A percentile compares a stretch with the other conserved stretches of the same genome.
Evolutionary conservation across 805 yeast species (phyloP).

Genomic region (Suhomyces pyralidae): DNA sequence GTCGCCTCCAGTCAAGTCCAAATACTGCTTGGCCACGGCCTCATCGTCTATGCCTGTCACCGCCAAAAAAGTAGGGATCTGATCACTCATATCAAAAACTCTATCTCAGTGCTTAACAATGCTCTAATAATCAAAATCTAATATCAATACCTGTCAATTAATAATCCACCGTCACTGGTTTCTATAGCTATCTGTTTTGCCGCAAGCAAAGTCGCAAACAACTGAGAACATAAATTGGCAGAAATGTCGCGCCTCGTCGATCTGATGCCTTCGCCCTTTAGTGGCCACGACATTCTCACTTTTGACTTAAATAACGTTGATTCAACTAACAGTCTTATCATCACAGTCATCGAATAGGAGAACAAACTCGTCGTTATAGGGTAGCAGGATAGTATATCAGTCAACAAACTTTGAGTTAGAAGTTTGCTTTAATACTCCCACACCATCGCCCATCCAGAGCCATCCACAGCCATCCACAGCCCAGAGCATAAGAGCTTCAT

Average conservation of each 20-base stretch:
- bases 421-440: background rate
- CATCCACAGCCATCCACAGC: too few species aligned
- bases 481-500: background rate
- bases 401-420: background rate
- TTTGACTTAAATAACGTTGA: background rate
- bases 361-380: background rate
- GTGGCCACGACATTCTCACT: background rate
- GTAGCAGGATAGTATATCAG: background rate
- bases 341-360: background rate
- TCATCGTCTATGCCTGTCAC: conserved; percentile 74
- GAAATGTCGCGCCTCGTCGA: background rate
- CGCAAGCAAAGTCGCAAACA: background rate
- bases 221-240: background rate
- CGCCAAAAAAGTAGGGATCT: conserved; percentile 72
- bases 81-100: conserved; percentile 37
- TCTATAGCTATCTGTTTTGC: background rate
- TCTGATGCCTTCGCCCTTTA: background rate
- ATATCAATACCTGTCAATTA: too few species aligned
- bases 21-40: conserved; percentile 66
- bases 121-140: background rate
- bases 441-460: background rate
- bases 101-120: background rate
- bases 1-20: conserved; percentile 75
- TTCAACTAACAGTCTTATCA: background rate
- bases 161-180: too few species aligned